Conservation (phyloP, 148 eudicot species). For the Cornus controversa region DNA sequence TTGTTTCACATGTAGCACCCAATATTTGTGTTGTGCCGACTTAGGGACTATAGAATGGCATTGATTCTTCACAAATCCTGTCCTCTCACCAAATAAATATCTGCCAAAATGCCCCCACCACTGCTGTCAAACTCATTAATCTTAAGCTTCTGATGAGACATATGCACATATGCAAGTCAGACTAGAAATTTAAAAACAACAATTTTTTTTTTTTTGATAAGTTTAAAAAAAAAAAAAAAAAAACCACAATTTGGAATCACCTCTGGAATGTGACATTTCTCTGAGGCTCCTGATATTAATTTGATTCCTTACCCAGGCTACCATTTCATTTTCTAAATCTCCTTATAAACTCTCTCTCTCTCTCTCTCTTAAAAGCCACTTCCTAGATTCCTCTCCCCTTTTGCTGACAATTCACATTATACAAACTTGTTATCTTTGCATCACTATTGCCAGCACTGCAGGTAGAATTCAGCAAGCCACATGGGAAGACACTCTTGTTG, state of each 20-base stretch:
- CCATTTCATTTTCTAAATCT: conserved; percentile 64
- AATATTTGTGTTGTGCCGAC: neutral
- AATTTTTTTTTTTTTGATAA: no score
- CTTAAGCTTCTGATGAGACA: conserved; percentile 35
- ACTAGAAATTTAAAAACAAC: neutral
- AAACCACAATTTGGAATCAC: conserved; percentile 20
- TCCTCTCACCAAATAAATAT: conserved; percentile 19
- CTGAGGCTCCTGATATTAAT: conserved; percentile 54
- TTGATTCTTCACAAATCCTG: neutral
- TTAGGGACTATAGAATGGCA: neutral
- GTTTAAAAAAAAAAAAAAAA: neutral
- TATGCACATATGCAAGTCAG: conserved; percentile 33
- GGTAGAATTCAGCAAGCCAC: conserved; percentile 1
- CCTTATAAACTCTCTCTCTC: conserved; percentile 32
- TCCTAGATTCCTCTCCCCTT: conserved; percentile 8
- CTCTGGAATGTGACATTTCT: conserved; percentile 42
- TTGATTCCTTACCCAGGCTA: conserved; percentile 64
- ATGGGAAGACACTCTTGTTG: conserved; percentile 98
- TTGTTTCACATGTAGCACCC: neutral
- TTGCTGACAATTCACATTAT: conserved; percentile 9
- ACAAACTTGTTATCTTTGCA: conserved; percentile 1
- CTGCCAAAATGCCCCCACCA: conserved; percentile 30
- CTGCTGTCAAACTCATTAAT: conserved; percentile 41
- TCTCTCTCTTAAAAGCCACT: conserved; percentile 19
- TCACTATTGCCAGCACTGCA: conserved; percentile 22